These are phyloP conservation scores for Galerina marginata DNA, from an alignment of 768 basidiomycete genomes.

Conservation along the genomic window DNA sequence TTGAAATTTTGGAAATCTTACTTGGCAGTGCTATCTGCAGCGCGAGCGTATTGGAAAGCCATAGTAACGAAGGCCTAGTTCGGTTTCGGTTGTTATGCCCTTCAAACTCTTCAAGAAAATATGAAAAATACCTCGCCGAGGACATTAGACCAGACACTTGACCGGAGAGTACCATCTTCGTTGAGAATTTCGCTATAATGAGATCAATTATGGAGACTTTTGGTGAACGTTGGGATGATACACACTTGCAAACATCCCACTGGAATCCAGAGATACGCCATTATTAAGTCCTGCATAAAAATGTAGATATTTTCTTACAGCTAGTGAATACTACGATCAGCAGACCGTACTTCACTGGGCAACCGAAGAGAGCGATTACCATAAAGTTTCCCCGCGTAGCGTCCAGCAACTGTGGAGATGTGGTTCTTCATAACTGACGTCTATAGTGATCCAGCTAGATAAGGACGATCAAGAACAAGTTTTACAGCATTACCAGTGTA, in stretches of 20 bases:
- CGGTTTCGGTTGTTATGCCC: neutral
- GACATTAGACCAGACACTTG: constrained; percentile 53
- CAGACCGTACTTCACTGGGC: neutral
- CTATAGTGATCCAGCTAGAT: constrained; percentile 20
- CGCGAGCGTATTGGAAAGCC: constrained; percentile 55
- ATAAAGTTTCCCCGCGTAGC: constrained; percentile 52
- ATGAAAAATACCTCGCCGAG: constrained; percentile 44
- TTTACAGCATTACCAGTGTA: constrained; percentile 36
- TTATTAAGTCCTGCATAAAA: neutral
- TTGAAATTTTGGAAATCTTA: constrained; percentile 14
- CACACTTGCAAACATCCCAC: constrained; percentile 53
- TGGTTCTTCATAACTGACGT: constrained; percentile 52
- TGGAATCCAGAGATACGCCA: constrained; percentile 8
- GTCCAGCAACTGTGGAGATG: constrained; percentile 48
- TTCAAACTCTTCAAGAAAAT: neutral
- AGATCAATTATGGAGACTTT: constrained; percentile 22
- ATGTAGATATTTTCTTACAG: constrained; percentile 5
- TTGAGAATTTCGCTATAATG: constrained; percentile 51
- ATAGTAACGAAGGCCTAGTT: constrained; percentile 50
- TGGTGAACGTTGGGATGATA: constrained; percentile 3
- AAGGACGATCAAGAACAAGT: neutral
- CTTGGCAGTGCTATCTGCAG: constrained; percentile 55
- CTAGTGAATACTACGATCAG: neutral
- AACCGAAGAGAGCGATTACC: constrained; percentile 23
- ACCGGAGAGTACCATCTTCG: constrained; percentile 53